Base-by-base conservation (phyloP, 768 basidiomycete species). In the Lepiota venenata region DNA sequence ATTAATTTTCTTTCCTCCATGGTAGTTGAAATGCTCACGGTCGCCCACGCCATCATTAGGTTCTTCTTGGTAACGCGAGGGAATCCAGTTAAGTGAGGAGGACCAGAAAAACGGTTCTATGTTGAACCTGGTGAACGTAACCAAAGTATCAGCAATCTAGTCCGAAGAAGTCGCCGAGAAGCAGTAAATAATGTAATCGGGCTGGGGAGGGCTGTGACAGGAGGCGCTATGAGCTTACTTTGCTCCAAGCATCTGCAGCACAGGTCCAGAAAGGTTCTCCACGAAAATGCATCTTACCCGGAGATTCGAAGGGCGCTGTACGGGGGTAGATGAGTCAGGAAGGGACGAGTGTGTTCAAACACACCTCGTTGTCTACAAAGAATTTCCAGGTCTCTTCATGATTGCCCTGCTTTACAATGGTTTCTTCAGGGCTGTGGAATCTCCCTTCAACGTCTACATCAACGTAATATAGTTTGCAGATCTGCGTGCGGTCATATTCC, bases 41-140 rank as follows among this genome's bases (percentile, higher is more conserved):
- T 85, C 84, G 60, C 81, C 76, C 43, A 67, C 37, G 6, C 67
- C 65, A 14, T 62, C 61, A 4, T 58, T 32, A 0, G 75, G 53
- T 45, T 73, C 76, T 58, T 84, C 83, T 57, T 83, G 78, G 48
- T 79, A 87, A 50, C 83, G 77, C 1, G 82, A 81, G 2, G 85
- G 85, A 57, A 85, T 87, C 83, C 83, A 84, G 56, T 81, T 84
- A 2, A 83, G 58, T 12, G 82, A 81, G 0, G 84, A 84, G 1
- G 83, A 83, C 59, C 80, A 86, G 66, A 83, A 86, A 63, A 85
- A 86, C 0, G 84, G 84, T 58, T 86, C 84, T 43, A 85, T 76
- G 37, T 75, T 72, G 60, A 78, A 82, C 61, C 83, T 79, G 25
- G 15, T 29, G 3, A 25, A 25, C 25, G 35, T 22, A 41, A 6